Conservation (phyloP, 441 rosid species). For the Kokia cookei region DNA sequence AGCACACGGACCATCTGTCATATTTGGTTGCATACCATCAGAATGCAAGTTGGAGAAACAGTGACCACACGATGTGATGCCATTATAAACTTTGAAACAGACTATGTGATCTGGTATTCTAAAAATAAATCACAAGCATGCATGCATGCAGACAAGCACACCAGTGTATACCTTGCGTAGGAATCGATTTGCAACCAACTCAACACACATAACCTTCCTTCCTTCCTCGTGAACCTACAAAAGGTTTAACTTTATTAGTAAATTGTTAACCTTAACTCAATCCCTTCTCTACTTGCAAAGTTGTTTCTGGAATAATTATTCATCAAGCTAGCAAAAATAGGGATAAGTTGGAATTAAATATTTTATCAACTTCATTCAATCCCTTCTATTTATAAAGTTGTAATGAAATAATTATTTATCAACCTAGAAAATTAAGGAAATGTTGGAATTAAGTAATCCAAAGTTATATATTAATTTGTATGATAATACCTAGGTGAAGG, state of each 20-base stretch:
- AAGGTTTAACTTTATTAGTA: slow-evolving; percentile 1
- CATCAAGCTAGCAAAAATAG: background rate
- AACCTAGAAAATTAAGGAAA: background rate
- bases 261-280: background rate
- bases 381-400: background rate
- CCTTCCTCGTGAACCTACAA: slow-evolving; percentile 48
- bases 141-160: background rate
- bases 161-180: slow-evolving; percentile 65
- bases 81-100: background rate
- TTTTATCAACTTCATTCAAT: background rate
- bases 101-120: background rate
- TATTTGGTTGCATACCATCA: background rate
- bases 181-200: slow-evolving; percentile 86
- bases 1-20: slow-evolving; percentile 89
- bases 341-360: background rate
- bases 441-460: background rate
- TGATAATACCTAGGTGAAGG: background rate
- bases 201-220: slow-evolving; percentile 72
- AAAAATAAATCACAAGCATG: background rate
- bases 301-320: background rate
- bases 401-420: background rate
- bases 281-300: background rate
- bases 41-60: background rate
- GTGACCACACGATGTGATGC: background rate
- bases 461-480: background rate